A percentile compares a stretch with the other conserved stretches of the same genome.
Evolutionary conservation across 768 basidiomycete species (phyloP).

Genomic region (Lactarius sanguifluus): DNA sequence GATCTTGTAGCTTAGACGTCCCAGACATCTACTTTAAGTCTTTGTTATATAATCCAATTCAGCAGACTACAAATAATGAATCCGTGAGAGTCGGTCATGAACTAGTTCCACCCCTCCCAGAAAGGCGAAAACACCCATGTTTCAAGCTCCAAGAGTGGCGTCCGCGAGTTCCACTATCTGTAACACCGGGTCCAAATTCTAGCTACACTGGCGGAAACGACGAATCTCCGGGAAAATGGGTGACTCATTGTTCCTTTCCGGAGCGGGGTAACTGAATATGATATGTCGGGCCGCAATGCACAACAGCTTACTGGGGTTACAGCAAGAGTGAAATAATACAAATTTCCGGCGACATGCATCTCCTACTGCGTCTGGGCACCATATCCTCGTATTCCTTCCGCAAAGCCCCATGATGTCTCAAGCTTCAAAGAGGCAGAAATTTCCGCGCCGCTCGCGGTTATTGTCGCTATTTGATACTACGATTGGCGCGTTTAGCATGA

Average conservation of each 20-base stretch:
- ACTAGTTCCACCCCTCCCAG: background rate
- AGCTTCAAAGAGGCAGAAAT: slow-evolving; percentile 78
- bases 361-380: slow-evolving; percentile 84
- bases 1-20: slow-evolving; percentile 15
- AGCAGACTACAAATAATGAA: background rate
- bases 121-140: background rate
- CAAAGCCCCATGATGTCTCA: slow-evolving; percentile 87
- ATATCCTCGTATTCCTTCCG: slow-evolving; percentile 89
- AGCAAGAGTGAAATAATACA: slow-evolving; percentile 13
- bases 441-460: slow-evolving; percentile 70
- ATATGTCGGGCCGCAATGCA: background rate
- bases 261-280: no score
- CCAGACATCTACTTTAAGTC: background rate
- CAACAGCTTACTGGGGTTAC: background rate
- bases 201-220: no score
- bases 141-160: background rate
- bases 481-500: slow-evolving; percentile 4
- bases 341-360: background rate
- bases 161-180: background rate
- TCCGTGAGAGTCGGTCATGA: background rate
- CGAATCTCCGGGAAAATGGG: background rate
- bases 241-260: background rate
- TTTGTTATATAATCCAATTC: background rate
- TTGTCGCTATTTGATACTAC: slow-evolving; percentile 93
- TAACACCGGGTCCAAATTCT: no score